A percentile compares a stretch with the other conserved stretches of the same genome.
Evolutionary conservation across 805 yeast species (phyloP).

Genomic region (Lachancea nothofagi): DNA sequence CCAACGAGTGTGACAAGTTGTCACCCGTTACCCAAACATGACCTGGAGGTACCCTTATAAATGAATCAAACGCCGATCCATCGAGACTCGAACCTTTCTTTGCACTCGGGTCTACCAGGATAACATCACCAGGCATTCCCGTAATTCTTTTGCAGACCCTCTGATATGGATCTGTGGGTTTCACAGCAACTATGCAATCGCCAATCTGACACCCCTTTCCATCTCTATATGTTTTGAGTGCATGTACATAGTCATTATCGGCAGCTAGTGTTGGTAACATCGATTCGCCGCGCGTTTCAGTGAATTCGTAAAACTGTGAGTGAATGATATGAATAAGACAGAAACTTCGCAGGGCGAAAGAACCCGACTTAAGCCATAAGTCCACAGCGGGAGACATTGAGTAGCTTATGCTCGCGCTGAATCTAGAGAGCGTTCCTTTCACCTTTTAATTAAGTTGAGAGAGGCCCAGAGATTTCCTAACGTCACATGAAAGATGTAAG

Average conservation of each 20-base stretch:
- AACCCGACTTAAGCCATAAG: conserved; percentile 28
- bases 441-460: no score
- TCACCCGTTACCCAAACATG: conserved; percentile 98
- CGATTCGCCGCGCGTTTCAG: conserved; percentile 86
- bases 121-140: conserved; percentile 92
- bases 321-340: conserved; percentile 63
- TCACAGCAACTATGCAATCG: conserved; percentile 79
- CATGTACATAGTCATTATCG: conserved; percentile 72
- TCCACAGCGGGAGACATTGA: background rate
- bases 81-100: conserved; percentile 10
- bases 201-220: conserved; percentile 74
- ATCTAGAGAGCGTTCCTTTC: no score
- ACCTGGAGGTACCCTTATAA: conserved; percentile 80
- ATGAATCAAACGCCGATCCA: conserved; percentile 35
- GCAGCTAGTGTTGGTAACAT: conserved; percentile 88
- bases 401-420: no score
- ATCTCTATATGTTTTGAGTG: conserved; percentile 53
- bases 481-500: no score
- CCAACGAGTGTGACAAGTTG: conserved; percentile 78
- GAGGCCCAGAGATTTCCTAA: no score
- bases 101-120: conserved; percentile 74
- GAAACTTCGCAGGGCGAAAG: conserved; percentile 55
- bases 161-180: conserved; percentile 83
- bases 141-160: conserved; percentile 89
- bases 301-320: conserved; percentile 62